Conservation (phyloP, 306 rosid genomes). For the Heteromeles arbutifolia region DNA sequence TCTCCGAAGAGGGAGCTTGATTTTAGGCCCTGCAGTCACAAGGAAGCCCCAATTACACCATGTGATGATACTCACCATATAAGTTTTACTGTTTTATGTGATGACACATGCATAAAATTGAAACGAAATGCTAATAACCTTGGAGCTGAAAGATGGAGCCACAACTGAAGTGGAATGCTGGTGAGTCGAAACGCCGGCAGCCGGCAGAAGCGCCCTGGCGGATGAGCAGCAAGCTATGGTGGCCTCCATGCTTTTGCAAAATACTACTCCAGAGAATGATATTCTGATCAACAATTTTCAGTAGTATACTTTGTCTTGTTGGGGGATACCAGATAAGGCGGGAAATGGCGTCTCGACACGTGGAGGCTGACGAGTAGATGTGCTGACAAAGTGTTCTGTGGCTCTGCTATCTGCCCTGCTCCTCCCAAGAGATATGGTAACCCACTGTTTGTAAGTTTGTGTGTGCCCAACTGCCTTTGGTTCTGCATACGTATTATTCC, state of each 20-base stretch:
- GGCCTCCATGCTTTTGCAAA: constrained; percentile 49
- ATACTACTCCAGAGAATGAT: background rate
- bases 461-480: background rate
- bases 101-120: background rate
- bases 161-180: constrained; percentile 35
- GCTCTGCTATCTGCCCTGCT: constrained; percentile 37
- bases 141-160: constrained; percentile 53
- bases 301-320: background rate
- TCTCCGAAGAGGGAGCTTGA: constrained; percentile 76
- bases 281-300: background rate
- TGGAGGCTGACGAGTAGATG: constrained; percentile 40
- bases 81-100: background rate
- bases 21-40: constrained; percentile 9
- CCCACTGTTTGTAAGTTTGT: constrained; percentile 21
- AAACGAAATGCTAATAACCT: constrained; percentile 23
- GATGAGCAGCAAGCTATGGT: constrained; percentile 61
- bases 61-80: background rate
- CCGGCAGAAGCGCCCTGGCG: constrained; percentile 41
- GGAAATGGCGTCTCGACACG: constrained; percentile 33
- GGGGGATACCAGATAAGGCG: constrained; percentile 54
- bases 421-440: constrained; percentile 47
- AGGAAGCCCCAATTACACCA: background rate
- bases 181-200: constrained; percentile 36
- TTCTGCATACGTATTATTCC: background rate
- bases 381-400: constrained; percentile 36